These are phyloP conservation scores for Leptographium galeiforme DNA, from an alignment of 2,329 filamentous ascomycete genomes.

Conservation along the genomic window DNA sequence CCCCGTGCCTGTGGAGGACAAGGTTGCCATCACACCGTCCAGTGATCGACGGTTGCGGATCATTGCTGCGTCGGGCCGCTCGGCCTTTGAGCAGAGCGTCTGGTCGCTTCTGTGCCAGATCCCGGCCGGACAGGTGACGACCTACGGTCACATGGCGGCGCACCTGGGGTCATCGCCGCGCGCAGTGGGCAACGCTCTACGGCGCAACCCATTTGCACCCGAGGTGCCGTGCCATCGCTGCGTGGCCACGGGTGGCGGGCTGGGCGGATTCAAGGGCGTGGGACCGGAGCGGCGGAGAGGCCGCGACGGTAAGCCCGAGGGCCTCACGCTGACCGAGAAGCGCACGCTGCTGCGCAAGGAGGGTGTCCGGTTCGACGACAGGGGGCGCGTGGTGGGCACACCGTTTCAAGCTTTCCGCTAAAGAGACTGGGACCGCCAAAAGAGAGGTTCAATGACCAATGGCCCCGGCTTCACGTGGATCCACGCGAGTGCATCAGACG, in stretches of 20 bases:
- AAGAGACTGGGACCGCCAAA: background rate
- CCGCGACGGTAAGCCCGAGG: conserved; percentile 48
- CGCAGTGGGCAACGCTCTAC: conserved; percentile 65
- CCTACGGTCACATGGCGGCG: conserved; percentile 59
- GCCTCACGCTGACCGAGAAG: conserved; percentile 52
- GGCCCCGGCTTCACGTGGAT: no score
- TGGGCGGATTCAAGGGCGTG: conserved; percentile 60
- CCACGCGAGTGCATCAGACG: no score
- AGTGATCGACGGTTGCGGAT: conserved; percentile 28
- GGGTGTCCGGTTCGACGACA: conserved; percentile 49
- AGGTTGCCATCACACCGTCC: conserved; percentile 1
- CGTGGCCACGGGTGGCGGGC: conserved; percentile 56
- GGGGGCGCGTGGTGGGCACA: conserved; percentile 46
- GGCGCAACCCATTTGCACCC: conserved; percentile 71
- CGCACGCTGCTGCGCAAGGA: conserved; percentile 45
- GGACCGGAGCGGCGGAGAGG: conserved; percentile 47
- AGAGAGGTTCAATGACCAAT: background rate
- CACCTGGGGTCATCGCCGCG: conserved; percentile 58
- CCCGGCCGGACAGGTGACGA: conserved; percentile 60
- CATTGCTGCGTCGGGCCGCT: conserved; percentile 30
- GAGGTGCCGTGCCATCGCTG: conserved; percentile 72
- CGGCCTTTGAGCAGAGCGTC: conserved; percentile 47
- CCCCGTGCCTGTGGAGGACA: background rate
- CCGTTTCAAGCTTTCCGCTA: conserved; percentile 30
- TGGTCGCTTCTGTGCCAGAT: conserved; percentile 66